Conservation (phyloP, 192 early-diverging fungal species). For the Haplosporangium gracile region DNA sequence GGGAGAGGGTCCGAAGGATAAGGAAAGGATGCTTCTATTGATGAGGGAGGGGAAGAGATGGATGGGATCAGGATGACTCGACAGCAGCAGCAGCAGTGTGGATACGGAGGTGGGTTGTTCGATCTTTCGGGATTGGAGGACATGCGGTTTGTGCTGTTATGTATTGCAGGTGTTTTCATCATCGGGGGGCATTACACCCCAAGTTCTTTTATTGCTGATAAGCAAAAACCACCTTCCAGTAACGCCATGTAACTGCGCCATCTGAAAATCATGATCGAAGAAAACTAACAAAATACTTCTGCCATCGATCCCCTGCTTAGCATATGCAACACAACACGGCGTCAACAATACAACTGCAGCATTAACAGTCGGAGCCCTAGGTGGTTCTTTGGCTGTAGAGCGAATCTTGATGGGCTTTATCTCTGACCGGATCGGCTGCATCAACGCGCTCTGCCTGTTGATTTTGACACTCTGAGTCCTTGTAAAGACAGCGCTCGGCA, state of each 20-base stretch:
- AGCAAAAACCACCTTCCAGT: slow-evolving; percentile 28
- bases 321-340: slow-evolving; percentile 59
- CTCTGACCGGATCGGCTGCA: slow-evolving; percentile 63
- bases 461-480: slow-evolving; percentile 47
- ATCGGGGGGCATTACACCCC: slow-evolving; percentile 29
- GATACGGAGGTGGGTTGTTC: slow-evolving; percentile 24
- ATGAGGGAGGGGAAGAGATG: background rate
- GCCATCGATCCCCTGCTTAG: background rate
- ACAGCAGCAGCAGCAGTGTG: slow-evolving; percentile 18
- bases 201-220: slow-evolving; percentile 40
- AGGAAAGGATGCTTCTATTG: background rate
- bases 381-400: slow-evolving; percentile 70
- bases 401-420: slow-evolving; percentile 73
- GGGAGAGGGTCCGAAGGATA: background rate
- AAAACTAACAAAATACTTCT: too few species aligned
- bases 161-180: slow-evolving; percentile 51
- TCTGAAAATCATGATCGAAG: background rate
- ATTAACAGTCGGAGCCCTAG: slow-evolving; percentile 72
- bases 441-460: slow-evolving; percentile 62
- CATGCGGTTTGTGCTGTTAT: slow-evolving; percentile 18
- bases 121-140: slow-evolving; percentile 40
- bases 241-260: background rate
- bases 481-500: slow-evolving; percentile 44
- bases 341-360: slow-evolving; percentile 56
- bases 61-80: slow-evolving; percentile 17